Evolutionary conservation across 116 monocot genomes (phyloP).

Genomic region (Zostera marina): DNA sequence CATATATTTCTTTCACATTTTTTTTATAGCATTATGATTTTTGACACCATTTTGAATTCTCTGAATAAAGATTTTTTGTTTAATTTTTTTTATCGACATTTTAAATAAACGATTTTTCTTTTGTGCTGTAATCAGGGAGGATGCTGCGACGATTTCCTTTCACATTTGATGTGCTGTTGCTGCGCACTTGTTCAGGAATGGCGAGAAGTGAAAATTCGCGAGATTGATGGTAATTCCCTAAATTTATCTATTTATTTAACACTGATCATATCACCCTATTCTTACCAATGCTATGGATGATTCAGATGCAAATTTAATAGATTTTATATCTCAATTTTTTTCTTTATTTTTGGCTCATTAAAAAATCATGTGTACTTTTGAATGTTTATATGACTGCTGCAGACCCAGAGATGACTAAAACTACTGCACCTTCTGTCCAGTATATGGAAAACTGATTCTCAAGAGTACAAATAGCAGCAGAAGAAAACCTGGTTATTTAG

Average conservation of each 20-base stretch:
- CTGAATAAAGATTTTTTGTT: no score
- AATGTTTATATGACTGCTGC: constrained; percentile 4
- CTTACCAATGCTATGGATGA: not conserved
- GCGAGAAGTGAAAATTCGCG: constrained; percentile 74
- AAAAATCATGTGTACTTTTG: not conserved
- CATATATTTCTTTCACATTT: not conserved
- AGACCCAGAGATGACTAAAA: constrained; percentile 41
- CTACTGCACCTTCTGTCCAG: constrained; percentile 44
- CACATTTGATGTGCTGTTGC: constrained; percentile 85
- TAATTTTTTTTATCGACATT: no score
- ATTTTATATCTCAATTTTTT: not conserved
- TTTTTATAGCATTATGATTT: not conserved
- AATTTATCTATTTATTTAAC: not conserved
- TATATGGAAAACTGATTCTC: constrained; percentile 41
- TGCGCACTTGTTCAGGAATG: constrained; percentile 95
- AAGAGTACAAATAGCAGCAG: not conserved
- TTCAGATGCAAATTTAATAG: not conserved
- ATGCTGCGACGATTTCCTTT: constrained; percentile 63
- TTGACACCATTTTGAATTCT: not conserved
- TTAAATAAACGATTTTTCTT: not conserved
- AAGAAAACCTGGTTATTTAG: not conserved
- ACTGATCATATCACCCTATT: not conserved
- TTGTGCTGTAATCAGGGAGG: constrained; percentile 41
- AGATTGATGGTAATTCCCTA: not conserved
- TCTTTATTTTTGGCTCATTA: not conserved